These are phyloP conservation scores for Podila minutissima DNA, from an alignment of 192 early-diverging fungal genomes.

Conservation along the genomic window DNA sequence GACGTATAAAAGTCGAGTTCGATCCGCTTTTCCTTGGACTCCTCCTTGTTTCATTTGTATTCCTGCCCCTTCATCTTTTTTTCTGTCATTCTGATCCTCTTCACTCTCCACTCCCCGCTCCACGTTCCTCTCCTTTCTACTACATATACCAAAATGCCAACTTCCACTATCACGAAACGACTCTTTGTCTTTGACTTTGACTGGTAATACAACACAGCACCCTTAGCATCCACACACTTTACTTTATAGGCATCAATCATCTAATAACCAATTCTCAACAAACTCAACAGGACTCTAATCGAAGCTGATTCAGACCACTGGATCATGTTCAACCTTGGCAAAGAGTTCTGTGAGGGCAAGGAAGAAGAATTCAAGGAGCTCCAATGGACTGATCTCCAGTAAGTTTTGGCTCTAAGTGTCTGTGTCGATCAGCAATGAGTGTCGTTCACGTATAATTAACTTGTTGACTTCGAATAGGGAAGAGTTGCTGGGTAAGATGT, in stretches of 20 bases:
- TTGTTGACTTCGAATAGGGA: slow-evolving; percentile 23
- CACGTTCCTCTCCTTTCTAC: not conserved
- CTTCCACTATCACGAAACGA: slow-evolving; percentile 19
- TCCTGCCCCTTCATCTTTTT: not conserved
- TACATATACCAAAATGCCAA: slow-evolving; percentile 6
- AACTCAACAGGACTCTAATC: slow-evolving; percentile 58
- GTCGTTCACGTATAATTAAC: not conserved
- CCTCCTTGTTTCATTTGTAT: slow-evolving; percentile 2
- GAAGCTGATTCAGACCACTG: slow-evolving; percentile 69
- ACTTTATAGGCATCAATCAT: not conserved
- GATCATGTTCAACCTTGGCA: slow-evolving; percentile 51
- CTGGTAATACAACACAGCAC: slow-evolving; percentile 40
- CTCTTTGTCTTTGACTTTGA: slow-evolving; percentile 76
- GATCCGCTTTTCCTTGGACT: not conserved
- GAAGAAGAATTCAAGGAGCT: slow-evolving; percentile 8
- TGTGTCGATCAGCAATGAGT: not conserved
- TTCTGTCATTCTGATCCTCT: not conserved
- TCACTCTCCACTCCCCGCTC: not conserved
- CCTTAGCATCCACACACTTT: too few species aligned
- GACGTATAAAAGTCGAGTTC: too few species aligned
- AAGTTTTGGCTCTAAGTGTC: slow-evolving; percentile 7
- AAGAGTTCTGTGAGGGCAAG: slow-evolving; percentile 47
- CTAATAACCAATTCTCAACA: not conserved
- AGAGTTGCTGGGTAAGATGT: slow-evolving; percentile 36
- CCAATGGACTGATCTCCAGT: slow-evolving; percentile 76